Base-by-base conservation (phyloP, 169 alveolate genomes). In the Theileria annulata region DNA sequence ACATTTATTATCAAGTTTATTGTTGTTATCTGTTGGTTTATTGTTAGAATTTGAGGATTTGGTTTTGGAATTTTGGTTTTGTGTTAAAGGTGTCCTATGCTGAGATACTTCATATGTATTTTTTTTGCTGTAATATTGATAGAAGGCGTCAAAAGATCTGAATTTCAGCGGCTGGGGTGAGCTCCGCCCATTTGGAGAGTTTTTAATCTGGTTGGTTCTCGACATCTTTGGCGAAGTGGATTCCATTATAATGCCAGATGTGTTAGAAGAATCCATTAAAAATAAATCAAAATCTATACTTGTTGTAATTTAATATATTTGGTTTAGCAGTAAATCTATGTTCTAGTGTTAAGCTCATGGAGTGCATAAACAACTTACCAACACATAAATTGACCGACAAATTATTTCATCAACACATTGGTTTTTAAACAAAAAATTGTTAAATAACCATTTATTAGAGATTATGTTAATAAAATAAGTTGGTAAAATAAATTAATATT, bases 61-160 rank as follows among this genome's bases (percentile, higher is more conserved):
- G 49, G 4, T 17, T 5, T 17, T 23, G 42, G 84, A 21, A 42
- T 28, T 10, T 5, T 1, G 15, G 56, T 17, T 25, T 17, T 74
- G n/a, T 30, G 47, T 35, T 35, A 35, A 8, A 35, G 47, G 47
- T 35, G 47, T 35, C 47, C 47, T 35, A 8, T 35, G 47, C 47
- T 35, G 47, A 8, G 69, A 51, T 3, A 72, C 49, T 13, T 71
- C 86, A 0, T 49, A 33, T 3, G 64, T 27, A 28, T 67, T 70
- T 6, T 33, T 71, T 37, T 28, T 54, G 63, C 85, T 67, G 28
- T 82, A 75, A 21, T 60, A 19, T 12, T 63, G 19, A 56, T 82
- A 82, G 19, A 75, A 82, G 37, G 56, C 89, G 30, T 82, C 78
- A 31, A 82, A 82, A 15, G 78, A 76, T 28, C 80, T 60, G 28